These are phyloP conservation scores for Podospora didyma DNA, from an alignment of 495 filamentous ascomycete genomes.

Conservation along the genomic window DNA sequence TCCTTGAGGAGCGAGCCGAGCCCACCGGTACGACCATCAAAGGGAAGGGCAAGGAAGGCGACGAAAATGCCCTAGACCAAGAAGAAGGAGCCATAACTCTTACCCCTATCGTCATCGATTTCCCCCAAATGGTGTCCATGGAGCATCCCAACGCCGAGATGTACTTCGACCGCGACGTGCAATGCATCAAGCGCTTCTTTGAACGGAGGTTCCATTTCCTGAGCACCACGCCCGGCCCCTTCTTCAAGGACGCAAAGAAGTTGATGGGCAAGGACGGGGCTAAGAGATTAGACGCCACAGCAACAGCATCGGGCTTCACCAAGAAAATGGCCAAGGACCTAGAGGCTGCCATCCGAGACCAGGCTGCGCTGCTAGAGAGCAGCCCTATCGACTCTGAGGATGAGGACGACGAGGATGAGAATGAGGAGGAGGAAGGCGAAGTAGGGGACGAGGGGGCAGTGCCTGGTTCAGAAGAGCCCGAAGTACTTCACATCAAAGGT, in stretches of 20 bases:
- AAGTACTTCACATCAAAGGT: too few relatives aligned
- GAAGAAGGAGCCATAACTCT: conserved; percentile 30
- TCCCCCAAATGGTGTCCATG: conserved; percentile 97
- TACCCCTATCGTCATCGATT: conserved; percentile 85
- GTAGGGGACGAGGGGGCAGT: background rate
- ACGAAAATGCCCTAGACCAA: conserved; percentile 20
- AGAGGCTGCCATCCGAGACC: conserved; percentile 78
- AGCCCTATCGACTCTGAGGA: conserved; percentile 45
- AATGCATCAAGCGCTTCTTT: conserved; percentile 93
- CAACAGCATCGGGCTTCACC: conserved; percentile 91
- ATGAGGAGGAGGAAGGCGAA: conserved; percentile 16
- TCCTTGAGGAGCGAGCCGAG: conserved; percentile 61
- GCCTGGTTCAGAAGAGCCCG: too few relatives aligned
- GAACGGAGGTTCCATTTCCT: conserved; percentile 82
- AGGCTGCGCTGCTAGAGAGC: conserved; percentile 28
- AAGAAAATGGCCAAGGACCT: conserved; percentile 93
- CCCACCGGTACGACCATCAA: background rate
- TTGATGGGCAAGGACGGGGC: conserved; percentile 58
- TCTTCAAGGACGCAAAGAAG: conserved; percentile 78
- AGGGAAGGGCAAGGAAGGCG: conserved; percentile 4
- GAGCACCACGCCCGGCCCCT: conserved; percentile 76
- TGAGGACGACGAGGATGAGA: conserved; percentile 42
- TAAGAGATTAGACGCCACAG: conserved; percentile 76
- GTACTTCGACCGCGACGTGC: conserved; percentile 93
- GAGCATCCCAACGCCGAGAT: conserved; percentile 88